Base-by-base conservation (phyloP, 257 asterid genomes). In the Petunia axillaris region DNA sequence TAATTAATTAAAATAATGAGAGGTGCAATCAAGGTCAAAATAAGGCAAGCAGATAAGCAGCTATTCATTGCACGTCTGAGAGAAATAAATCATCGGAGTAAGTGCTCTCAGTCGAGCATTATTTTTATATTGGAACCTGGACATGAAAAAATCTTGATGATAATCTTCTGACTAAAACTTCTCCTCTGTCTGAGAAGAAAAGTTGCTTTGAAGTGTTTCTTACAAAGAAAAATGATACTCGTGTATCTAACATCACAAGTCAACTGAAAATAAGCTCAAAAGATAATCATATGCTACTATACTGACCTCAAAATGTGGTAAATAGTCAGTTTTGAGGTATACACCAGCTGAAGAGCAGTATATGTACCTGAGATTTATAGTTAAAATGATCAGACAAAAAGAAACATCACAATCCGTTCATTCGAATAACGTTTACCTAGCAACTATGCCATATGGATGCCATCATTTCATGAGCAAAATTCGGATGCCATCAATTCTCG, bases 261-360 rank as follows among this genome's bases (percentile, higher is more conserved):
- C 4, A 10, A 70, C 43, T 46, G 59, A 70, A 46, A 43, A 79
- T 8, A 67, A 7, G 9, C 53, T 75, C 3, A 16, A 52, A 59
- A 70, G 52, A 58, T 8, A 54, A 44, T 14, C 37, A 62, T 46
- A 80, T 44, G 7, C 38, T 14, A 37, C 16, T 3, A 46, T 4
- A 50, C 91, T 77, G 68, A 90, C 98, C 94, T 93, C 98, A 82
- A 62, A 90, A 81, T 93, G 97, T 59, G 98, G 98, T 50, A 75
- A 89, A 84, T 76, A 85, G 80, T 93, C 98, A 36, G 95, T 44
- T 89, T 93, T 91, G 76, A 93, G 93, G 91, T 93, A 93, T 74
- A 93, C 98, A 40, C 98, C 98, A 54, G 98, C 98, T 16, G 98
- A 93, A 68, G 98, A 93, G 90, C 97, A 93, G 90, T 93, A 93